Evolutionary conservation across 2,329 filamentous ascomycete species (phyloP).

Genomic region (Pseudogymnoascus pannorum): DNA sequence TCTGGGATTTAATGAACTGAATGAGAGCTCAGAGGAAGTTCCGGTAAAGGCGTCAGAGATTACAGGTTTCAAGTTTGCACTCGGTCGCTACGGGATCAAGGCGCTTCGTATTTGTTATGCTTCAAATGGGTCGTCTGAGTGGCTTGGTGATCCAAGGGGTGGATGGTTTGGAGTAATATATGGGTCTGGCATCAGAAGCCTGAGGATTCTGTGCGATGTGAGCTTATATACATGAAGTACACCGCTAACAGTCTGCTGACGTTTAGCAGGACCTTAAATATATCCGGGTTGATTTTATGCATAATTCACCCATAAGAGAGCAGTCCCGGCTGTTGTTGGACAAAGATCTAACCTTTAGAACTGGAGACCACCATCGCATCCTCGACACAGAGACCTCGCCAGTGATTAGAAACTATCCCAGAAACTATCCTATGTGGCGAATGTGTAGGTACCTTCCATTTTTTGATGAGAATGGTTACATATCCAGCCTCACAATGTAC

Average conservation of each 20-base stretch:
- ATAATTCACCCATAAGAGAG: not conserved
- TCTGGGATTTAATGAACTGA: not conserved
- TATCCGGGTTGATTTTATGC: conserved; percentile 3
- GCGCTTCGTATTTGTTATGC: conserved; percentile 4
- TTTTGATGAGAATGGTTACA: not conserved
- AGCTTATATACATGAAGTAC: not conserved
- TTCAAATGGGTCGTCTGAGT: not conserved
- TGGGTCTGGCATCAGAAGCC: not conserved
- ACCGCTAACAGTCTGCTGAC: not conserved
- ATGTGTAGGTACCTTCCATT: conserved; percentile 5
- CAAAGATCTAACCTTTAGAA: not conserved
- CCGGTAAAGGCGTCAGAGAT: not conserved
- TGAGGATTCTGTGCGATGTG: conserved; percentile 8
- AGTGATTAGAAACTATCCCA: not conserved
- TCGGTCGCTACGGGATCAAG: conserved; percentile 6
- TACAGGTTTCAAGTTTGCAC: conserved; percentile 5
- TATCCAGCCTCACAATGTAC: not conserved
- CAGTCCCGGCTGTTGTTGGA: not conserved
- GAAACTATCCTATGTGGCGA: not conserved
- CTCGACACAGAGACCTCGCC: not conserved
- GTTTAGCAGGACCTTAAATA: not conserved
- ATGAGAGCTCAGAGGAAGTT: not conserved
- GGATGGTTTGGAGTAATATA: conserved; percentile 8
- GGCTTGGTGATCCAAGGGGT: not conserved
- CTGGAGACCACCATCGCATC: not conserved